Evolutionary conservation across 2,329 filamentous ascomycete species (phyloP).

Genomic region (Ascochyta pisi): DNA sequence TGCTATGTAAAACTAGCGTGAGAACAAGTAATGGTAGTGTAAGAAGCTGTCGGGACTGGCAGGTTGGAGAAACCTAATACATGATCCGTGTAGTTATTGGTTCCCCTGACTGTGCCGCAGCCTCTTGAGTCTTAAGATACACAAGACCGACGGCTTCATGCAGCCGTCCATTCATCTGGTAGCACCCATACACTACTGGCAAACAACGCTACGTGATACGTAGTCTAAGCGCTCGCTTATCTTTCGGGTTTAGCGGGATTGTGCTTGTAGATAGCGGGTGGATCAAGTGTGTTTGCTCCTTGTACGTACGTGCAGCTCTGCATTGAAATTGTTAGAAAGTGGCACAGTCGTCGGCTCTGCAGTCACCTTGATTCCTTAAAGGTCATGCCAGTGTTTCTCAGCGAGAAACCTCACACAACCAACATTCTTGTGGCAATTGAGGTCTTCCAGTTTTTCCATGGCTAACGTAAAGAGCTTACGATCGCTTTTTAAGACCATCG

Average conservation of each 20-base stretch:
- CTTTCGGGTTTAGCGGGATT: constrained; percentile 8
- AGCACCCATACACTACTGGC: neutral
- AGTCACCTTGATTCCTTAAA: constrained; percentile 5
- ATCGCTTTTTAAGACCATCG: constrained; percentile 21
- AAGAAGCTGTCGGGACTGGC: neutral
- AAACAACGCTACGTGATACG: neutral
- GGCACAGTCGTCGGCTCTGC: constrained; percentile 10
- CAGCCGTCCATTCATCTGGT: neutral
- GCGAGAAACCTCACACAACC: neutral
- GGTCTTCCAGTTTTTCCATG: constrained; percentile 8
- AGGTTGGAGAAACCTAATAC: neutral
- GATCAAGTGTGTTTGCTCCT: constrained; percentile 8
- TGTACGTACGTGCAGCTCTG: constrained; percentile 3
- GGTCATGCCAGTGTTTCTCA: neutral
- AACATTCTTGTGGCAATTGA: neutral
- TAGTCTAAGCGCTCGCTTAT: constrained; percentile 7
- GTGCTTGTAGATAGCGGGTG: constrained; percentile 8
- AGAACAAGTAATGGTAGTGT: constrained; percentile 1
- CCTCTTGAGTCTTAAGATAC: neutral
- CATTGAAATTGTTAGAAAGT: neutral
- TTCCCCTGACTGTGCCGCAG: constrained; percentile 8
- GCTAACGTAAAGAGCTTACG: constrained; percentile 18
- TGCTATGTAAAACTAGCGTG: constrained; percentile 1
- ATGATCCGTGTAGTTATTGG: constrained; percentile 5
- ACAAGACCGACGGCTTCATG: neutral